Conservation (phyloP, 1,139 yeast species). For the Candida sojae region DNA sequence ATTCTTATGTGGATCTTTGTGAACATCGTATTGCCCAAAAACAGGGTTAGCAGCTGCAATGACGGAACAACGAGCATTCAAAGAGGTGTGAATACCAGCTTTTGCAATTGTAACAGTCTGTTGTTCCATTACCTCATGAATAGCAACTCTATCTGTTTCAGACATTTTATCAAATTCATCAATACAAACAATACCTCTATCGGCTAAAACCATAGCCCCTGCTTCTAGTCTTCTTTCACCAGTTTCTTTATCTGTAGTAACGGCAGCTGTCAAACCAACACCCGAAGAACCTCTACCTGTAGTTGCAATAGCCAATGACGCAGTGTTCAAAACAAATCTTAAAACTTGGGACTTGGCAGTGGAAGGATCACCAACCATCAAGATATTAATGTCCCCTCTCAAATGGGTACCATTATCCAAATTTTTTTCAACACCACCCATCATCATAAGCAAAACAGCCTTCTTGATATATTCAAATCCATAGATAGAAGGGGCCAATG, state of each 20-base stretch:
- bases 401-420: conserved; percentile 94
- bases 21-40: conserved; percentile 94
- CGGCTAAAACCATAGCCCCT: conserved; percentile 99
- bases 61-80: conserved; percentile 96
- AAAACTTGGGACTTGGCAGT: conserved; percentile 97
- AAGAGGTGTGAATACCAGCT: conserved; percentile 96
- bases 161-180: conserved; percentile 99
- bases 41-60: conserved; percentile 99
- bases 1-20: conserved; percentile 94
- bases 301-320: conserved; percentile 93
- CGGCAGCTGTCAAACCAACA: conserved; percentile 99
- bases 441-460: conserved; percentile 85
- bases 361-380: conserved; percentile 99
- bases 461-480: conserved; percentile 91
- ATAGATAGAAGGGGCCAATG: conserved; percentile 93
- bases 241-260: conserved; percentile 92
- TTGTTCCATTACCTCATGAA: conserved; percentile 99
- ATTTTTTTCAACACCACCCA: conserved; percentile 95
- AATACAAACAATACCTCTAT: conserved; percentile 95
- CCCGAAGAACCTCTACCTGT: conserved; percentile 99
- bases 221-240: conserved; percentile 97
- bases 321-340: conserved; percentile 91
- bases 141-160: conserved; percentile 95
- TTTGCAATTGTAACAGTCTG: conserved; percentile 98
- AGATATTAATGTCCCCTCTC: conserved; percentile 94